Evolutionary conservation across 1,139 yeast species (phyloP).

Genomic region (Wickerhamomyces sp.): DNA sequence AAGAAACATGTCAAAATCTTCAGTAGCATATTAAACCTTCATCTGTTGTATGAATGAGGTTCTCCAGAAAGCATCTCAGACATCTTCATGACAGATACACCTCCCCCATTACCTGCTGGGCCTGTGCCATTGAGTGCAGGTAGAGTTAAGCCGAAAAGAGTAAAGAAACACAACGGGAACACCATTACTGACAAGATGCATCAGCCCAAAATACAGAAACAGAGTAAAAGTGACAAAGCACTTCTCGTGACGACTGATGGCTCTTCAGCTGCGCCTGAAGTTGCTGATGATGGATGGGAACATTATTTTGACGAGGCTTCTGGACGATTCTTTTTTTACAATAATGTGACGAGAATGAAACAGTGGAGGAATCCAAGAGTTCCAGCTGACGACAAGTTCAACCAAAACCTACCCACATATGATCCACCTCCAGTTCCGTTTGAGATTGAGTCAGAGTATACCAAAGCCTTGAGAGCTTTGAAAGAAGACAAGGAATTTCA

Average conservation of each 20-base stretch:
- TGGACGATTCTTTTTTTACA: conserved; percentile 8
- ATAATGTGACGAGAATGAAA: conserved; percentile 3
- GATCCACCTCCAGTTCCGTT: conserved; percentile 9
- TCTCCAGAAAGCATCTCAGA: no score
- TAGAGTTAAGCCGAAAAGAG: background rate
- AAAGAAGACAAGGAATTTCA: conserved; percentile 4
- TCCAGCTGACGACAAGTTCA: conserved; percentile 6
- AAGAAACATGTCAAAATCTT: no score
- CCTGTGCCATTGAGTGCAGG: background rate
- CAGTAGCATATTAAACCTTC: no score
- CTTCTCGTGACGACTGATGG: background rate
- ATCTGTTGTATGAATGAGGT: no score
- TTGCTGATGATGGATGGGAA: conserved; percentile 11
- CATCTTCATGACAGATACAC: background rate
- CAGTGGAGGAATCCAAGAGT: conserved; percentile 15
- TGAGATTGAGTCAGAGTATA: conserved; percentile 3
- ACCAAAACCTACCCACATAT: conserved; percentile 7
- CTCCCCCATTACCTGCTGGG: background rate
- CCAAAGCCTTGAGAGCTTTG: conserved; percentile 1
- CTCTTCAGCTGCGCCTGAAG: background rate
- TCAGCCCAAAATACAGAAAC: no score
- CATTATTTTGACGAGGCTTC: conserved; percentile 8
- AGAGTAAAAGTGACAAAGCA: no score
- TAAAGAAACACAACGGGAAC: background rate
- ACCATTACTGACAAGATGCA: background rate